Base-by-base conservation (phyloP, 768 basidiomycete genomes). In the Hemileccinum rubropunctum region DNA sequence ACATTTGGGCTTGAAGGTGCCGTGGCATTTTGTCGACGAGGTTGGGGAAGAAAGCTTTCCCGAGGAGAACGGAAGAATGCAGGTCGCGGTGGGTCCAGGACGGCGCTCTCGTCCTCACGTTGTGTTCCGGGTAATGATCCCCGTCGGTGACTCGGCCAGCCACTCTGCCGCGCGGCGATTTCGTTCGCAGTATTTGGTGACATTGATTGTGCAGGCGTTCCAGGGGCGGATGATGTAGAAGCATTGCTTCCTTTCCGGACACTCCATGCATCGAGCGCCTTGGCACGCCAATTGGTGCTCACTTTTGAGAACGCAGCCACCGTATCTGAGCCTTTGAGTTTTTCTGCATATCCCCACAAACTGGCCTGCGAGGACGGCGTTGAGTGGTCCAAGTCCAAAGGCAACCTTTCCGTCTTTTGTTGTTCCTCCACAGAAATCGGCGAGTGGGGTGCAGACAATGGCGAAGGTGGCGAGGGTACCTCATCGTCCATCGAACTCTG, bases 261-360 rank as follows among this genome's bases (percentile, higher is more conserved):
- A 20, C 58, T 45, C 69, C 67, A 70, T 14, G 63, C 67, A 37
- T 58, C 56, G 41, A 68, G 51, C 58, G 83, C 82, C 56, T 75
- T 83, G 17, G 86, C 86, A 17, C 80, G 78, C 84, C 83, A 87
- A 53, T 90, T 90, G 21, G 78, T 85, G 65, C 87, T 83, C 47
- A 78, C 82, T 68, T 88, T 91, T 2, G 89, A 74, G 14, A 90
- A 67, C 1, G 79, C 74, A 12, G 89, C 88, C 33, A 82, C 73
- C 1, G 87, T 71, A 59, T 90, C 86, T 2, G 87, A 88, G 46
- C 87, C 82, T 61, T 79, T 84, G 13, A 91, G 60, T 60, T 83
- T 88, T 57, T 81, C 86, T 0, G 89, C 84, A 60, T 90, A 91
- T 32, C 68, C 64, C 87, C 86, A 88, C 5, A 88, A 53, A 50